Percentiles rank a stretch among this genome's conserved stretches.
phyloP scores from a whole-genome alignment of 2,329 filamentous ascomycete genomes.

The Penicillium sp. region DNA sequence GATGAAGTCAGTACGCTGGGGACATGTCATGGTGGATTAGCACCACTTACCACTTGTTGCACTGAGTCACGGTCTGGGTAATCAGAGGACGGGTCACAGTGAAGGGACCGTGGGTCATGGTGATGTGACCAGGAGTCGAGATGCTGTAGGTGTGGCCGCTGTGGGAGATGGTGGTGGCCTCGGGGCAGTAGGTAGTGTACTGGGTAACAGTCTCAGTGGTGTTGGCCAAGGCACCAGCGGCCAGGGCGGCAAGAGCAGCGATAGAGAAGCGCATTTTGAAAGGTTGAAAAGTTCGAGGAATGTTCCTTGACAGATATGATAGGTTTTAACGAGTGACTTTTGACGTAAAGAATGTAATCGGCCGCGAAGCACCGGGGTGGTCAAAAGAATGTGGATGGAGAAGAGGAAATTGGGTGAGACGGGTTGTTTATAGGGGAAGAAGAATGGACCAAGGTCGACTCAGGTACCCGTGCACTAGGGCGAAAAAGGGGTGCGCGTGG shows the following conservation, averaged over 20 bases:
- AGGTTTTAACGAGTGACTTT: constrained; percentile 13
- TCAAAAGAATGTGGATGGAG: constrained; percentile 20
- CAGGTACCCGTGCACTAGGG: constrained; percentile 23
- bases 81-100: constrained; percentile 53
- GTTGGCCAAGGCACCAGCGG: constrained; percentile 34
- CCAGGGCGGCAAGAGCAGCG: constrained; percentile 38
- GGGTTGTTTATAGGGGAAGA: constrained; percentile 11
- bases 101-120: constrained; percentile 69
- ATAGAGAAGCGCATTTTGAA: constrained; percentile 51
- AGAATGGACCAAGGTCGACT: constrained; percentile 9
- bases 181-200: constrained; percentile 69
- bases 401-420: constrained; percentile 4
- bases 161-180: constrained; percentile 60
- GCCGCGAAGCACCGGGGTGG: constrained; percentile 14
- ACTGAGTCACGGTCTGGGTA: constrained; percentile 51
- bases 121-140: constrained; percentile 63
- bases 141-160: constrained; percentile 65
- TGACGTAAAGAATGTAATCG: constrained; percentile 25
- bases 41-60: constrained; percentile 38
- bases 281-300: constrained; percentile 11
- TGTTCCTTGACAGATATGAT: constrained; percentile 11
- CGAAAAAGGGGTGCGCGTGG: not conserved
- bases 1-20: constrained; percentile 3
- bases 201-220: constrained; percentile 63
- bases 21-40: not conserved